Conservation (phyloP, 768 basidiomycete genomes). For the Suillus clintonianus region DNA sequence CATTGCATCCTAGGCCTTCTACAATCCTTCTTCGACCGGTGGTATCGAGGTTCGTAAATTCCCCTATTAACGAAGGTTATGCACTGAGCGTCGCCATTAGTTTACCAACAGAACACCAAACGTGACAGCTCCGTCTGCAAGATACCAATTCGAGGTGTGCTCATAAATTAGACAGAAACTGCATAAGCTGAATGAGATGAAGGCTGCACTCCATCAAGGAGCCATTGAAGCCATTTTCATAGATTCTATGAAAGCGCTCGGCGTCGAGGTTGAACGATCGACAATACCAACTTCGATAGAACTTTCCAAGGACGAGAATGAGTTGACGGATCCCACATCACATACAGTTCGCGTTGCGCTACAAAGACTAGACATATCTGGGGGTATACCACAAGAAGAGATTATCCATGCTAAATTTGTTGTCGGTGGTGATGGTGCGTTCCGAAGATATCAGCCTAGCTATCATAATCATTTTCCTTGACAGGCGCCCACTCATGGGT, state of each 20-base stretch:
- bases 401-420: constrained; percentile 72
- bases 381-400: constrained; percentile 45
- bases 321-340: constrained; percentile 22
- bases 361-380: constrained; percentile 21
- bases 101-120: constrained; percentile 63
- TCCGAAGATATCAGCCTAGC: neutral
- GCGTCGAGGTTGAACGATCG: constrained; percentile 35
- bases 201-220: constrained; percentile 37
- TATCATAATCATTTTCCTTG: constrained; percentile 1
- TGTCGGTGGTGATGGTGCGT: constrained; percentile 71
- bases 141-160: constrained; percentile 70
- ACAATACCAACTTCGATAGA: constrained; percentile 29
- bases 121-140: constrained; percentile 58
- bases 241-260: constrained; percentile 31
- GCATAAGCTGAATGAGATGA: neutral
- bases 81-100: constrained; percentile 34
- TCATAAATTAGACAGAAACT: neutral
- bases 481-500: constrained; percentile 85
- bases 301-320: constrained; percentile 24
- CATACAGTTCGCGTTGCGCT: constrained; percentile 26
- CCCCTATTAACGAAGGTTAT: neutral
- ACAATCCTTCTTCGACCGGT: constrained; percentile 62
- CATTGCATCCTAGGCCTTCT: constrained; percentile 57
- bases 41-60: constrained; percentile 54
- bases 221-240: constrained; percentile 35